A percentile compares a stretch with the other conserved stretches of the same genome.
These are phyloP conservation scores for Geotrichum europaeum DNA, from an alignment of 1,139 yeast species.

Conservation along the genomic window DNA sequence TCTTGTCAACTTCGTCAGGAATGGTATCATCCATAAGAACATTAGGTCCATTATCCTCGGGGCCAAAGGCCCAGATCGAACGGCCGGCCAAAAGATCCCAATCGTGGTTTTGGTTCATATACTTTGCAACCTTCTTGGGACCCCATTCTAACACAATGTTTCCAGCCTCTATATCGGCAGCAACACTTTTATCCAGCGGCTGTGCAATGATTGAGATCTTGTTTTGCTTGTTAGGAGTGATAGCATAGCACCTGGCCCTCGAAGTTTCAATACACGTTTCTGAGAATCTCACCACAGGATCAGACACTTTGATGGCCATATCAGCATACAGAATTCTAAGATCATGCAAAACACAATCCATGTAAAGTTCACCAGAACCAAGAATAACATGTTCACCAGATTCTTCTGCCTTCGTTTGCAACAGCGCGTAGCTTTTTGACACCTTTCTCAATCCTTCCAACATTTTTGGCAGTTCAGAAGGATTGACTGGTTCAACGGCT, in stretches of 20 bases:
- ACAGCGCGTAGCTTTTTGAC: conserved; percentile 59
- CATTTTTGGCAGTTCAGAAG: conserved; percentile 71
- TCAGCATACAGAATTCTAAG: conserved; percentile 56
- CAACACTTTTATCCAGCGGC: conserved; percentile 55
- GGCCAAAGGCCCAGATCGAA: conserved; percentile 77
- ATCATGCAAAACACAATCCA: conserved; percentile 81
- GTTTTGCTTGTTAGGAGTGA: conserved; percentile 50
- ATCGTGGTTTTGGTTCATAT: conserved; percentile 51
- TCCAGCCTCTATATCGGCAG: conserved; percentile 49
- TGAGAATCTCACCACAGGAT: conserved; percentile 71
- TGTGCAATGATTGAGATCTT: conserved; percentile 70
- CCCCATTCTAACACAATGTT: conserved; percentile 28
- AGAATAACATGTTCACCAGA: conserved; percentile 79
- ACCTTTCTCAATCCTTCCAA: conserved; percentile 61
- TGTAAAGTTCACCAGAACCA: conserved; percentile 82
- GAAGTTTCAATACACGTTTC: conserved; percentile 73
- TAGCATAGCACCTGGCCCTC: conserved; percentile 56
- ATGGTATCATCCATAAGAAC: conserved; percentile 72
- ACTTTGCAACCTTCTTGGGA: conserved; percentile 45
- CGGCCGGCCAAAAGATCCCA: conserved; percentile 87
- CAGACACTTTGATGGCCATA: conserved; percentile 74
- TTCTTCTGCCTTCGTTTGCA: conserved; percentile 68
- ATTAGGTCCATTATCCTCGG: conserved; percentile 51
- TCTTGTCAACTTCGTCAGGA: conserved; percentile 62
- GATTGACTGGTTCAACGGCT: conserved; percentile 75